phyloP scores from a whole-genome alignment of 257 asterid genomes.

The Linderniella brevidens region DNA sequence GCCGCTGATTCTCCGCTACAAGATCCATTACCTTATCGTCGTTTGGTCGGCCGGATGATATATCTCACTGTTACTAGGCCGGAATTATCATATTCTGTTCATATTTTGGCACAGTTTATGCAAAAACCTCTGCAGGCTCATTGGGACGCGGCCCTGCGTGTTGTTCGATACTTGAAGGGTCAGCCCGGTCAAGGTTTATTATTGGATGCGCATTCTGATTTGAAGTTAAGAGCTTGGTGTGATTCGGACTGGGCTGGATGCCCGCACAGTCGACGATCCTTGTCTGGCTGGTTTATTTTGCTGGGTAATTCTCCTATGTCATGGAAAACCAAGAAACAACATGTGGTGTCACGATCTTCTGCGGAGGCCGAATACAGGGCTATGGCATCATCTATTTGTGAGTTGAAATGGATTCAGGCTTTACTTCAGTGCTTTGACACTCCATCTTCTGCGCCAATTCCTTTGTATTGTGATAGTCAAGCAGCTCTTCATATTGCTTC shows the following conservation, averaged over 20 bases:
- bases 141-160: not conserved
- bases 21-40: not conserved
- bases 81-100: not conserved
- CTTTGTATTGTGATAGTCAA: too few species aligned
- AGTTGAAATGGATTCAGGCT: not conserved
- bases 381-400: not conserved
- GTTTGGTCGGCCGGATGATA: not conserved
- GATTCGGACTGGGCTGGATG: too few species aligned
- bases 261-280: too few species aligned
- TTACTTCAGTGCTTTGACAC: not conserved
- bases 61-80: not conserved
- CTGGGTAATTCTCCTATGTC: not conserved
- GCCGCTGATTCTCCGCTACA: not conserved
- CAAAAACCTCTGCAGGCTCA: not conserved
- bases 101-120: not conserved
- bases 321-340: not conserved
- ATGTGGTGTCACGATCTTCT: not conserved
- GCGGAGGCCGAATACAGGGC: conserved; percentile 1
- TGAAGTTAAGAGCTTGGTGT: too few species aligned
- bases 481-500: not conserved
- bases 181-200: not conserved
- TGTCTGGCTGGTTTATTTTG: not conserved
- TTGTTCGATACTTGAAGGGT: not conserved
- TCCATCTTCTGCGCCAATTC: not conserved
- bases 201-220: too few species aligned